Base-by-base conservation (phyloP, 371 early-diverging fungal genomes). In the Choanephora cucurbitarum region DNA sequence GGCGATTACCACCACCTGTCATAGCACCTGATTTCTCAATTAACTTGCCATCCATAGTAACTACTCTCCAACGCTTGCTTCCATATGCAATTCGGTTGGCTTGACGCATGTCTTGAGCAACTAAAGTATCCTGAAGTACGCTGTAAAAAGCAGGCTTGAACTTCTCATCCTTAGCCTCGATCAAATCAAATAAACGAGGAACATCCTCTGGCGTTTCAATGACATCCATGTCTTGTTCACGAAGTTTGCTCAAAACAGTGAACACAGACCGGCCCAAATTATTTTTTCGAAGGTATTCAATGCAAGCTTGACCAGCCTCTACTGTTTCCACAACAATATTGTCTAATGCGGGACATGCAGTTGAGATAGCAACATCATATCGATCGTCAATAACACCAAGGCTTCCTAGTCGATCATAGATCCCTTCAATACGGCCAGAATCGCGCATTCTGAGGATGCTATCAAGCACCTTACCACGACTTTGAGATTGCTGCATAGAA, bases 1-100 rank as follows among this genome's bases (percentile, higher is more conserved):
- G 80, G 32, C 73, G 74, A 23, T 82, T 90, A 17, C 95, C 95
- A 60, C 99, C 99, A 64, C 99, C 99, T 17, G 91, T 89, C 98
- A 99, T 97, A 7, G 99, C 91, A 63, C 99, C 99, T 0, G 93
- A 89, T 31, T 83, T 86, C 55, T 99, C 99, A 60, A 99, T 94
- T 44, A 99, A 64, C 58, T 97, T 88, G 3, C 99, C 99, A 55
- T 92, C 94, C 52, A 99, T 64, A 1, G 99, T 99, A 0, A 99
- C 99, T 0, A 99, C 98, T 43, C 98, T 83, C 83, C 88, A 91
- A 33, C 98, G 87, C 17, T 83, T 80, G 24, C 70, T 58, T 17
- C 85, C 85, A 75, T 87, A 99, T 0, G 99, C 98, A 43, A 99
- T 89, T 33, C 86, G 71, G 56, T 93, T 95, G 3, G 99, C 99